These are phyloP conservation scores for Botrytis deweyae DNA, from an alignment of 2,329 filamentous ascomycete genomes.

Conservation along the genomic window DNA sequence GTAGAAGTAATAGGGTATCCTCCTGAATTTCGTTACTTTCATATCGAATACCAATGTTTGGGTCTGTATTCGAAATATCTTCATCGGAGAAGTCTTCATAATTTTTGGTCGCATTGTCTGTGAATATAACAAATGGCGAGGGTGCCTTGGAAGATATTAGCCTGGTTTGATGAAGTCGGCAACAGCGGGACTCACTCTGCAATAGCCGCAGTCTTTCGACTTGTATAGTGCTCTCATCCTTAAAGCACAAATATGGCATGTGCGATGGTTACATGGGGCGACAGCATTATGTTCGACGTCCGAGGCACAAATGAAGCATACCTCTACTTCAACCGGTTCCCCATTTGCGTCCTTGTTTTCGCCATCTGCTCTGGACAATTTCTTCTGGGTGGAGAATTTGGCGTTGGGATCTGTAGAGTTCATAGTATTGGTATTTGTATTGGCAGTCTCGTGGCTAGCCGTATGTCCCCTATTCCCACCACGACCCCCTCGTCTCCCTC, in stretches of 20 bases:
- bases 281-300: slow-evolving; percentile 83
- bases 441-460: slow-evolving; percentile 11
- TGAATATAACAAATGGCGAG: slow-evolving; percentile 86
- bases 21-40: slow-evolving; percentile 85
- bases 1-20: slow-evolving; percentile 81
- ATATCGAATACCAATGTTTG: slow-evolving; percentile 88
- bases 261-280: slow-evolving; percentile 91
- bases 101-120: slow-evolving; percentile 75
- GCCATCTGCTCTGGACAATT: slow-evolving; percentile 1
- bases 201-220: slow-evolving; percentile 95
- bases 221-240: slow-evolving; percentile 93
- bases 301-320: slow-evolving; percentile 98
- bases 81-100: slow-evolving; percentile 76
- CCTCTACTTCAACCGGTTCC: slow-evolving; percentile 63
- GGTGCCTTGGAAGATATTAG: slow-evolving; percentile 52
- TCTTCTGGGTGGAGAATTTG: slow-evolving; percentile 6
- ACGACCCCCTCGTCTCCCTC: slow-evolving; percentile 30
- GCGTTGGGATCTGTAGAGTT: background rate
- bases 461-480: slow-evolving; percentile 27
- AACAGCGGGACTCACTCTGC: slow-evolving; percentile 62
- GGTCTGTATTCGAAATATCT: slow-evolving; percentile 77
- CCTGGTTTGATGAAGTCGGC: slow-evolving; percentile 39
- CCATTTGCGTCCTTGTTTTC: slow-evolving; percentile 35
- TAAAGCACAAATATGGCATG: slow-evolving; percentile 93
- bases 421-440: slow-evolving; percentile 17